These are phyloP conservation scores for Hypoxylon fragiforme DNA, from an alignment of 495 filamentous ascomycete genomes.

Conservation along the genomic window DNA sequence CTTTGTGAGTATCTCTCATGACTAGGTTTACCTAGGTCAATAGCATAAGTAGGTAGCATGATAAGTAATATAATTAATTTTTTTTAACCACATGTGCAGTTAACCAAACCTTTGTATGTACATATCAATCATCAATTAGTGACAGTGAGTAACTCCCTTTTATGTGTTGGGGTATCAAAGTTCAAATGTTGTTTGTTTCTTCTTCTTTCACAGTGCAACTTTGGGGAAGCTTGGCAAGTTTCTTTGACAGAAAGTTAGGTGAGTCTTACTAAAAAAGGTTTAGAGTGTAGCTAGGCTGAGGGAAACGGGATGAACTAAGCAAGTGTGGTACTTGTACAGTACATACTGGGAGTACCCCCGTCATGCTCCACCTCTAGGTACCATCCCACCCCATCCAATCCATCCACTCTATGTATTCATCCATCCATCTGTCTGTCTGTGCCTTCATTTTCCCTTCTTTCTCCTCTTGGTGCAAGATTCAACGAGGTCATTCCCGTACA, in stretches of 20 bases:
- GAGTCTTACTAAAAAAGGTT: conserved; percentile 25
- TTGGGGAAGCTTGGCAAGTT: background rate
- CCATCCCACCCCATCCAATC: conserved; percentile 35
- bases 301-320: conserved; percentile 31
- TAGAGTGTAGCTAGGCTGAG: conserved; percentile 19
- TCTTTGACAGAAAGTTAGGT: conserved; percentile 22
- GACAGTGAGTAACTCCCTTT: conserved; percentile 13
- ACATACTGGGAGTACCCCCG: conserved; percentile 34
- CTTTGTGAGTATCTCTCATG: too few species aligned
- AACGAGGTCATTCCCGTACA: conserved; percentile 29
- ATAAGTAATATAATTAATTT: too few species aligned
- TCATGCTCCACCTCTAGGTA: conserved; percentile 37
- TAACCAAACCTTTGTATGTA: too few species aligned
- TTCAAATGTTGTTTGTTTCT: conserved; percentile 10
- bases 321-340: conserved; percentile 13
- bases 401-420: conserved; percentile 12
- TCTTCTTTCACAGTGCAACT: conserved; percentile 29
- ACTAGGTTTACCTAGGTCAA: too few species aligned
- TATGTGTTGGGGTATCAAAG: too few species aligned
- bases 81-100: too few species aligned
- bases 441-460: conserved; percentile 40
- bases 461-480: conserved; percentile 37
- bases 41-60: too few species aligned
- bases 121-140: too few species aligned
- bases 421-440: conserved; percentile 34